Evolutionary conservation across 2,329 filamentous ascomycete species (phyloP), one percentile per base, ranked within the genome.

Genomic region (Cladobotryum mycophilum): DNA sequence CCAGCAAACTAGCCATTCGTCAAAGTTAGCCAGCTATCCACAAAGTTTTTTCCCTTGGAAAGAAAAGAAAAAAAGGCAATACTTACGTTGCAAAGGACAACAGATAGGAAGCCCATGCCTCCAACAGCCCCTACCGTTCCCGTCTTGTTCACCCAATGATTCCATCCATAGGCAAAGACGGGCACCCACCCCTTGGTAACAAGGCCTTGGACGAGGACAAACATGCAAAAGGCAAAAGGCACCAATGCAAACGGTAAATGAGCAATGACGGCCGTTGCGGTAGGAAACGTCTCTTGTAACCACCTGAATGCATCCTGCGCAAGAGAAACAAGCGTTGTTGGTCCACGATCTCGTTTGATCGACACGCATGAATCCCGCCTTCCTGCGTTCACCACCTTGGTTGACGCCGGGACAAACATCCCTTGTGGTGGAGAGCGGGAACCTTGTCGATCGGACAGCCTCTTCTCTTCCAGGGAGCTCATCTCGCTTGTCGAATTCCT

Each of bases 101-200:
- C 83, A 0, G 83, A 85, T 0, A 89, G 66, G 48, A 89, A 87
- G 0, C 77, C 85, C 85, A 89, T 89, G 6, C 85, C 85, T 1
- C 82, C 84, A 34, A 89, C 76, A 1, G 78, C 79, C 1, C 85
- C 85, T 0, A 88, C 69, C 0, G 82, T 85, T 0, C 85, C 85
- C 0, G 85, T 89, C 61, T 78, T 84, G 9, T 73, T 67, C 0
- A 87, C 84, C 85, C 85, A 88, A 46, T 85, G 80, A 51, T 86
- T 78, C 85, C 85, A 89, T 1, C 85, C 85, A 46, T 86, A 74
- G 0, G 85, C 85, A 57, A 89, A 89, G 0, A 88, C 82, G 0
- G 78, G 76, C 0, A 89, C 81, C 86, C 86, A 89, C 11, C 86
- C 85, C 55, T 86, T 88, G 0, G 82, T 87, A 0, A 86, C 85